A percentile compares a stretch with the other conserved stretches of the same genome.
Conservation (phyloP, 2,329 filamentous ascomycete species). For the Lachnellula occidentalis region DNA sequence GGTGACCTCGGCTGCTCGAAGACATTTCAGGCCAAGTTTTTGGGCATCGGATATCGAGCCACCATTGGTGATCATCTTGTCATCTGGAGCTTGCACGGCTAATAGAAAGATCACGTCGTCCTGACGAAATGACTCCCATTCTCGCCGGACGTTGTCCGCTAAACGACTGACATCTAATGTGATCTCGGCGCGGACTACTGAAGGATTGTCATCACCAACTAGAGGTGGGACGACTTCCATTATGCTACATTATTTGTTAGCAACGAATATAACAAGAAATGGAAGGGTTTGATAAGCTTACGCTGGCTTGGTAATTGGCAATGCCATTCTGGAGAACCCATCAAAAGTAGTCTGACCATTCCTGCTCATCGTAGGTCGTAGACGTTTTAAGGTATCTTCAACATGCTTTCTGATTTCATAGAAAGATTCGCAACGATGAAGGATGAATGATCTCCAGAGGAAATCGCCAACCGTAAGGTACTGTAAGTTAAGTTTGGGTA, state of each 20-base stretch:
- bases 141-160: conserved; percentile 67
- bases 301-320: conserved; percentile 78
- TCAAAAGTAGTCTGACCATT: conserved; percentile 68
- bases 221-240: conserved; percentile 77
- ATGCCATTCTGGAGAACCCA: conserved; percentile 86
- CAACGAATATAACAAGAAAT: conserved; percentile 11
- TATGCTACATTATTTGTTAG: conserved; percentile 43
- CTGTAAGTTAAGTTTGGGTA: conserved; percentile 92
- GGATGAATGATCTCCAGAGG: conserved; percentile 85
- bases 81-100: conserved; percentile 59
- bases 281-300: conserved; percentile 14
- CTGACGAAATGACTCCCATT: conserved; percentile 84
- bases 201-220: conserved; percentile 79
- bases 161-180: conserved; percentile 75
- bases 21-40: conserved; percentile 59
- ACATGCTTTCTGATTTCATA: conserved; percentile 91
- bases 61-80: conserved; percentile 50
- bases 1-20: conserved; percentile 80
- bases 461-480: conserved; percentile 95
- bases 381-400: conserved; percentile 71
- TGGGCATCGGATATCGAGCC: conserved; percentile 46
- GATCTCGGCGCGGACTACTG: conserved; percentile 80
- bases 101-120: conserved; percentile 90
- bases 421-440: conserved; percentile 88
- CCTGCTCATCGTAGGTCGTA: conserved; percentile 63